Base-by-base conservation (phyloP, 805 yeast species). In the Candida rishiriensis region DNA sequence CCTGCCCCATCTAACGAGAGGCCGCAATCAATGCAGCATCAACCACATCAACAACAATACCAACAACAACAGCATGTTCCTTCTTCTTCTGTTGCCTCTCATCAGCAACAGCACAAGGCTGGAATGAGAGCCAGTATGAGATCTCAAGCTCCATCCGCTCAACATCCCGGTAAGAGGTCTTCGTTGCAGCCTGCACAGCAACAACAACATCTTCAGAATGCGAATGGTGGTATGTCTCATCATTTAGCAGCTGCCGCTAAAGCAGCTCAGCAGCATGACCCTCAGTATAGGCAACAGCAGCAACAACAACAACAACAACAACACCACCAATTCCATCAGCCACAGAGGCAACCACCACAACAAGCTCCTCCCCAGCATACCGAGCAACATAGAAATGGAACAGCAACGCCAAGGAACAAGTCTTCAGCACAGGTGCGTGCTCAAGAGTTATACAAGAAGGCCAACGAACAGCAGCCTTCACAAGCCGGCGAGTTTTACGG, bases 391-490 rank as follows among this genome's bases (percentile, higher is more conserved):
- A 21, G 26, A 21, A 21, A 21, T 29, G 42, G 17, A 31, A 46
- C 34, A 13, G 37, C 28, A 43, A 33, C 15, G 17, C 17, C 29
- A 44, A 42, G 48, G 41, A 40, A 40, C 28, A 45, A 50, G 14
- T 56, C 61, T 8, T 47, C 49, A 9, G 63, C 61, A 14, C 55
- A 54, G 39, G 60, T 60, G 3, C 53, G 69, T 29, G 84, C 83
- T 10, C 81, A 80, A 1, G 78, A 76, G 35, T 57, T 76, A 29
- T 79, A 75, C 56, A 77, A 78, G 33, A 68, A 68, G 54, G 81
- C 83, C 44, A 64, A 66, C 42, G 36, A 56, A 68, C 50, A 62
- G 72, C 42, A 41, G 12, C 41, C 30, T 33, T 42, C 39, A n/a
- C 50, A 16, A 29, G 46, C 47, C 34, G 29, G 46, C 41, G 46